A percentile compares a stretch with the other conserved stretches of the same genome.
phyloP scores from a whole-genome alignment of 345 rosid species.

The Heritiera littoralis region DNA sequence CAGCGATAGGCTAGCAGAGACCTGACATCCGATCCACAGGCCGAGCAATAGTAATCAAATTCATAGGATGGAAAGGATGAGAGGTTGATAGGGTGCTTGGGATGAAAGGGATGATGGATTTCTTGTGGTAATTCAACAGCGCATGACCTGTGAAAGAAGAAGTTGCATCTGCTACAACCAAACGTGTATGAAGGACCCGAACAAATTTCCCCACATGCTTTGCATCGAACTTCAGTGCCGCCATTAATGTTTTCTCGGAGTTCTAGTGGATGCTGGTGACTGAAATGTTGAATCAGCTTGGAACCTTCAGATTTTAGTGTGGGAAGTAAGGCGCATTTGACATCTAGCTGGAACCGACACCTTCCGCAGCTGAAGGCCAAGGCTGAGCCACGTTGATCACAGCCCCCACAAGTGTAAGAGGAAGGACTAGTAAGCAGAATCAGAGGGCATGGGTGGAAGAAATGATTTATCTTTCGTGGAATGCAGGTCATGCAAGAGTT shows the following conservation, averaged over 20 bases:
- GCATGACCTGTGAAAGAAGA: constrained; percentile 20
- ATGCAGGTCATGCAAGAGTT: constrained; percentile 9
- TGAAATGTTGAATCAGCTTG: constrained; percentile 5
- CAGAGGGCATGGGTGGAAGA: constrained; percentile 19
- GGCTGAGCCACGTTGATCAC: not conserved
- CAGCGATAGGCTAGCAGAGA: not conserved
- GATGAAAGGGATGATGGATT: constrained; percentile 7
- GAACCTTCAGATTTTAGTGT: constrained; percentile 4
- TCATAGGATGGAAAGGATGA: not conserved
- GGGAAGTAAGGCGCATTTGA: constrained; percentile 19
- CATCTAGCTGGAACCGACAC: not conserved
- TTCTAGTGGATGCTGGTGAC: constrained; percentile 21
- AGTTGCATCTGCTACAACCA: constrained; percentile 6
- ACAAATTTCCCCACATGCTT: not conserved
- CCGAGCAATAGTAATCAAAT: not conserved
- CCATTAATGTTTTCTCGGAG: not conserved
- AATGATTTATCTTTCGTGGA: not conserved
- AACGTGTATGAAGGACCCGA: not conserved
- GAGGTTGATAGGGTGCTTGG: constrained; percentile 13
- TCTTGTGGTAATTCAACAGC: constrained; percentile 3
- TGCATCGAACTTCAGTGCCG: not conserved
- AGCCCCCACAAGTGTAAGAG: not conserved
- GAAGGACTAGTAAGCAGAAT: not conserved
- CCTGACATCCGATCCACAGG: not conserved
- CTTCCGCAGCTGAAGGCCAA: not conserved